Percentiles rank a stretch among this genome's conserved stretches.
Conservation (phyloP, 1,284 basidiomycete genomes). For the Inonotus hispidus region DNA sequence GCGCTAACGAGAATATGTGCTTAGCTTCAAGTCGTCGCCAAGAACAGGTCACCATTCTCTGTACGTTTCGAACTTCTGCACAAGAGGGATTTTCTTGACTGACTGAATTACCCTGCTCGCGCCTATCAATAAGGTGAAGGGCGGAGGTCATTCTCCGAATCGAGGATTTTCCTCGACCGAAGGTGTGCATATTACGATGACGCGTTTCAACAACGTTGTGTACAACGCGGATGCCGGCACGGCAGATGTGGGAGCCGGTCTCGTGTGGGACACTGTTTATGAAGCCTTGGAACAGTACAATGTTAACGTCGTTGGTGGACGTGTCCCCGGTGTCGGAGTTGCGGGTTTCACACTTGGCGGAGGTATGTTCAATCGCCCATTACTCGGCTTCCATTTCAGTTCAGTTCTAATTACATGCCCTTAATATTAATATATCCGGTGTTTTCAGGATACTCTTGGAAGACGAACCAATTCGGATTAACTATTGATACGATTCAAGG, state of each 20-base stretch:
- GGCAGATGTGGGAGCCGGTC: slow-evolving; percentile 44
- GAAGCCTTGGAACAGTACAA: slow-evolving; percentile 35
- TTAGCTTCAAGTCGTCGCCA: slow-evolving; percentile 25
- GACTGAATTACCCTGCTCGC: slow-evolving; percentile 2
- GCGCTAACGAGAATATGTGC: neutral
- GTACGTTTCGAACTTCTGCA: slow-evolving; percentile 25
- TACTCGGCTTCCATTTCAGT: slow-evolving; percentile 6
- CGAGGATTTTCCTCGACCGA: slow-evolving; percentile 47
- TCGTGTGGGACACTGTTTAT: slow-evolving; percentile 58
- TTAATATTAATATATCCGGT: neutral
- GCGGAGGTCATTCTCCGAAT: slow-evolving; percentile 47
- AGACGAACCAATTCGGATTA: slow-evolving; percentile 46
- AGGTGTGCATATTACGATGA: slow-evolving; percentile 54
- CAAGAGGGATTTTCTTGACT: neutral
- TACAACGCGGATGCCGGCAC: slow-evolving; percentile 37
- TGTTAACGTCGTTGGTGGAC: slow-evolving; percentile 49
- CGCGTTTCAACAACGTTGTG: slow-evolving; percentile 39
- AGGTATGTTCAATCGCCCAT: slow-evolving; percentile 33
- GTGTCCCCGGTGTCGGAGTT: slow-evolving; percentile 49
- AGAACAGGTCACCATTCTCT: slow-evolving; percentile 37
- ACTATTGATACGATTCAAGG: slow-evolving; percentile 43
- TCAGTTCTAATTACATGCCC: neutral
- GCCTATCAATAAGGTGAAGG: slow-evolving; percentile 39
- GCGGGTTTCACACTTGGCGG: slow-evolving; percentile 51
- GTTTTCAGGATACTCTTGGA: slow-evolving; percentile 46